A percentile compares a stretch with the other conserved stretches of the same genome.
Conservation (phyloP, 441 rosid species). For the Adansonia madagascariensis region DNA sequence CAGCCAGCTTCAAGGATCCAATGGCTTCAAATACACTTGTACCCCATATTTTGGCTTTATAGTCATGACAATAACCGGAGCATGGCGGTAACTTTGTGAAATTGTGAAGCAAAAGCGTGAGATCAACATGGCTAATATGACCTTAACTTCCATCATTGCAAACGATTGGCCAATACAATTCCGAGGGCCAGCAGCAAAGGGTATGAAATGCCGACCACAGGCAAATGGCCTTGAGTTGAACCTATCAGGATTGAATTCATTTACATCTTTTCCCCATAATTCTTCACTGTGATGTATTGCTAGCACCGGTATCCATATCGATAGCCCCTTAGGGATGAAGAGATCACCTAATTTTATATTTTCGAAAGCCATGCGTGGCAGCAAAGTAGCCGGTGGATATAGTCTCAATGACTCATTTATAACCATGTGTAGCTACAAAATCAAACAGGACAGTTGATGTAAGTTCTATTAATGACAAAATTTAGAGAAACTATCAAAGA, state of each 20-base stretch:
- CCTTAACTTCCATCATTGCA: slow-evolving; percentile 95
- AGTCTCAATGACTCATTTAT: slow-evolving; percentile 86
- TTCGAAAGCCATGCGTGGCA: slow-evolving; percentile 91
- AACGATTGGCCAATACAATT: slow-evolving; percentile 88
- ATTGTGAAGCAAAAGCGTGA: slow-evolving; percentile 64
- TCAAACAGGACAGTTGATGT: neutral
- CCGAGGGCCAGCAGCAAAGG: slow-evolving; percentile 89
- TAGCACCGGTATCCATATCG: slow-evolving; percentile 90
- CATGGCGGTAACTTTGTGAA: slow-evolving; percentile 78
- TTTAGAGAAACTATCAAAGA: no score
- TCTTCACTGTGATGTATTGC: slow-evolving; percentile 87
- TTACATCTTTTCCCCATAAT: slow-evolving; percentile 86
- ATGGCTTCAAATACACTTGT: slow-evolving; percentile 64
- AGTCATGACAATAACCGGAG: slow-evolving; percentile 84
- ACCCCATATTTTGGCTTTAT: slow-evolving; percentile 91
- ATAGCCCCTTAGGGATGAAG: slow-evolving; percentile 78
- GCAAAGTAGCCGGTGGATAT: slow-evolving; percentile 84
- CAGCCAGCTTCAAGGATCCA: slow-evolving; percentile 37
- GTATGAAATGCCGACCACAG: slow-evolving; percentile 70
- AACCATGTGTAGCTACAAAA: slow-evolving; percentile 74
- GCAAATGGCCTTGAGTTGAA: slow-evolving; percentile 54
- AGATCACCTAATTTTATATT: slow-evolving; percentile 79
- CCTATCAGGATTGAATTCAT: slow-evolving; percentile 83
- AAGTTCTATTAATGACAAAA: neutral
- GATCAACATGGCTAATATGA: slow-evolving; percentile 77